phyloP scores from a whole-genome alignment of 2,329 filamentous ascomycete species.

The Colletotrichum brevisporum region DNA sequence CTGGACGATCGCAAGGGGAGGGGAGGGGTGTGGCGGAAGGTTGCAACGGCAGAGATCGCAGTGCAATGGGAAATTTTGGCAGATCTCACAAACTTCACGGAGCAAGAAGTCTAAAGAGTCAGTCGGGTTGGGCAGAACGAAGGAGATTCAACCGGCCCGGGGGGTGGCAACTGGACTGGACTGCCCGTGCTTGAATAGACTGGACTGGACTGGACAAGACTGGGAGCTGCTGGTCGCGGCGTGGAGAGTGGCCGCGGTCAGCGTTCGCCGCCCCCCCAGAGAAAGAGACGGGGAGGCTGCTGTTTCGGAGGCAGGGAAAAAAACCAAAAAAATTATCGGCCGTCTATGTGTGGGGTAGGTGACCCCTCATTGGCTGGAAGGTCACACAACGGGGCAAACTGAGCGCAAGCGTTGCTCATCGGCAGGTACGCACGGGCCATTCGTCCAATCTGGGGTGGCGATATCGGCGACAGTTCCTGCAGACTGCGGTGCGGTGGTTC shows the following conservation, averaged over 20 bases:
- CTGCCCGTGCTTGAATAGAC: neutral
- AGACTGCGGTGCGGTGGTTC: no score
- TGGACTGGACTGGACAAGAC: no score
- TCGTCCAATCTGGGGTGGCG: conserved; percentile 38
- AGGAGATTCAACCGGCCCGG: conserved; percentile 2
- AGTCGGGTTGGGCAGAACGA: conserved; percentile 2
- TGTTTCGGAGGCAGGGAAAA: conserved; percentile 36
- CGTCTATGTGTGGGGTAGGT: conserved; percentile 36
- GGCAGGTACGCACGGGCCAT: conserved; percentile 23
- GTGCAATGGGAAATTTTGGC: conserved; percentile 28
- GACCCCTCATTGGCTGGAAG: conserved; percentile 10
- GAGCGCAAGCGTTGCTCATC: conserved; percentile 27
- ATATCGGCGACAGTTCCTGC: conserved; percentile 31
- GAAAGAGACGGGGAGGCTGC: conserved; percentile 4
- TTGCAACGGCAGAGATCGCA: conserved; percentile 28
- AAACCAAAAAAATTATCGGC: conserved; percentile 39
- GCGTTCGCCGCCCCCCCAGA: neutral
- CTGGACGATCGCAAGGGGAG: conserved; percentile 35
- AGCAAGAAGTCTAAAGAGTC: neutral
- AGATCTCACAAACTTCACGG: conserved; percentile 14
- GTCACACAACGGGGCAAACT: neutral
- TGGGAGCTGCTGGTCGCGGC: no score
- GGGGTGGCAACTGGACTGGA: neutral
- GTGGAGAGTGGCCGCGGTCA: neutral
- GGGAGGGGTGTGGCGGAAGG: neutral